Percentiles rank a stretch among this genome's conserved stretches.
phyloP scores from a whole-genome alignment of 2,329 filamentous ascomycete genomes.

The Talaromyces sp. region DNA sequence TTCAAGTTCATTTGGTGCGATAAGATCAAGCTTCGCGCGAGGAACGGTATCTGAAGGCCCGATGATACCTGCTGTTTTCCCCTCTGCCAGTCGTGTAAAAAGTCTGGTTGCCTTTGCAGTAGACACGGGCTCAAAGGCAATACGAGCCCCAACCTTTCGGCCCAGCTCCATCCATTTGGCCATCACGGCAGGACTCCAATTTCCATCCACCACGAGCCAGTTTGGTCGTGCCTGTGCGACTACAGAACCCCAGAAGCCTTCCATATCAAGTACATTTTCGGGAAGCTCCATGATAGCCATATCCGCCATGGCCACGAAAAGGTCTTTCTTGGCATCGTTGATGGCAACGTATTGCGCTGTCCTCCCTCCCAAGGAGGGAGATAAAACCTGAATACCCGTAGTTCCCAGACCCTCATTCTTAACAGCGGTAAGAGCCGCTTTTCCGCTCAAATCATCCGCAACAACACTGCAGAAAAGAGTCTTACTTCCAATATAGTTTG shows the following conservation, averaged over 20 bases:
- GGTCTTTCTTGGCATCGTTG: constrained; percentile 78
- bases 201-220: constrained; percentile 83
- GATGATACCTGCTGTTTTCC: constrained; percentile 30
- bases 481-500: constrained; percentile 64
- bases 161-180: constrained; percentile 65
- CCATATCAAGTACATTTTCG: constrained; percentile 41
- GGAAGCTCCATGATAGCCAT: constrained; percentile 74
- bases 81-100: constrained; percentile 48
- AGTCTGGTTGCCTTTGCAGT: constrained; percentile 71
- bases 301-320: constrained; percentile 92
- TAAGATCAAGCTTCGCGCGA: constrained; percentile 65
- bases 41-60: constrained; percentile 52
- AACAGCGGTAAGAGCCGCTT: constrained; percentile 67
- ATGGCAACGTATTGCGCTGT: constrained; percentile 92
- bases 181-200: constrained; percentile 71
- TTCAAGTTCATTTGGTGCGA: constrained; percentile 81
- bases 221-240: constrained; percentile 60
- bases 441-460: constrained; percentile 75
- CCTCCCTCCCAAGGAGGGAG: constrained; percentile 54
- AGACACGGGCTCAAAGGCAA: constrained; percentile 89
- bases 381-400: constrained; percentile 60
- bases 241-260: constrained; percentile 61
- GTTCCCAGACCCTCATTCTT: constrained; percentile 61
- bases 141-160: constrained; percentile 55
- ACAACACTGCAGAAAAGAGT: constrained; percentile 78